These are phyloP conservation scores for Solanum hybrid DNA, from an alignment of 305 asterid species.

Conservation along the genomic window DNA sequence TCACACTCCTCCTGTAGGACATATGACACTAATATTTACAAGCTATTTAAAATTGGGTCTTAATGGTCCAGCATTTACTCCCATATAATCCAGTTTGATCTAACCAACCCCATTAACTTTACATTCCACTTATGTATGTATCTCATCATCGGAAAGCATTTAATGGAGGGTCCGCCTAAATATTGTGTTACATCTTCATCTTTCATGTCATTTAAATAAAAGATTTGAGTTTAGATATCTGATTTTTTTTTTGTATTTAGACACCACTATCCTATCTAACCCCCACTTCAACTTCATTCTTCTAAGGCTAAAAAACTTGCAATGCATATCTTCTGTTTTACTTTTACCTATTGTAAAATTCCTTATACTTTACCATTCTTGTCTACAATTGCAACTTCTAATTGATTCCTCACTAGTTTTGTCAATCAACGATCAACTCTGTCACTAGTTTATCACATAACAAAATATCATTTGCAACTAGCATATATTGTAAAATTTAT, in stretches of 20 bases:
- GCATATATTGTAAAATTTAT: background rate
- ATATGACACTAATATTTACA: background rate
- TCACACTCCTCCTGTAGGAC: background rate
- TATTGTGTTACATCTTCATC: background rate
- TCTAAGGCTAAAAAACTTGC: background rate
- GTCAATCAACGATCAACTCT: background rate
- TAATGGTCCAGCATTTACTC: background rate
- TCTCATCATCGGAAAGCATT: background rate
- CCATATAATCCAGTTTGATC: background rate
- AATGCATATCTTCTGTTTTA: background rate
- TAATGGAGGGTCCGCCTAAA: background rate
- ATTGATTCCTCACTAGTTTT: background rate
- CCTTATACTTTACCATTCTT: background rate
- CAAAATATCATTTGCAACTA: background rate
- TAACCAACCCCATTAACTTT: background rate
- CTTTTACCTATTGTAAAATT: background rate
- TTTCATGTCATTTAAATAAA: background rate
- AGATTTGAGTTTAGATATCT: background rate
- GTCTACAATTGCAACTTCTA: background rate
- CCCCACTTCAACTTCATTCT: background rate
- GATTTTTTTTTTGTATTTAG: background rate
- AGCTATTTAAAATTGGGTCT: background rate
- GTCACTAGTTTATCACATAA: background rate
- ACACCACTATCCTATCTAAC: background rate
- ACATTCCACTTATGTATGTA: background rate